Evolutionary conservation across 192 early-diverging fungal species (phyloP), one percentile per base, ranked within the genome.

Genomic region (Diversispora epigaea): DNA sequence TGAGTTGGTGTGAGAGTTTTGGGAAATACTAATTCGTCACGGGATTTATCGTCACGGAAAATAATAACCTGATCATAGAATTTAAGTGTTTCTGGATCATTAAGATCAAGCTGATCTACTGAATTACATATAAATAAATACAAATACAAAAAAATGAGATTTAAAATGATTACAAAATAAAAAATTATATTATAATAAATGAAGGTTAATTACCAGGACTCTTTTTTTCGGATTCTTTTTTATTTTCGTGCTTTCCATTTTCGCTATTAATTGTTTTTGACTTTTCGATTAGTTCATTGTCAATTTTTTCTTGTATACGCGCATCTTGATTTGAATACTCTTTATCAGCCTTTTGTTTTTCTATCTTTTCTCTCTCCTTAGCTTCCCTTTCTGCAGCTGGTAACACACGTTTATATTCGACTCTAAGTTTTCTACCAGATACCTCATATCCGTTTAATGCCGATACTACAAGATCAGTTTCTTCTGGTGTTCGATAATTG

Each of bases 361-460:
- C 82, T 5, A 78, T 75, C 54, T 83, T 83, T 82, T 82, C 81
- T 50, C 79, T 77, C 63, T 86, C 82, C 75, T 88, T 79, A 77
- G 87, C 80, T 81, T 88, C 83, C 76, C 86, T 81, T 65, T 80
- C 82, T 25, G 80, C 87, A 19, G 82, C 84, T 5, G 89, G 91
- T 76, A 93, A 83, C 66, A 91, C 84, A 71, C 90, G 90, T 77
- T 93, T 93, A 79, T 90, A 93, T 78, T 93, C 92, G 39, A 93
- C 92, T 76, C 90, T 86, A 65, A 93, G 82, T 69, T 90, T 92
- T 22, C 92, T 85, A 46, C 92, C 91, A 46, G 84, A 80, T 73
- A 93, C 84, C 50, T 89, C 85, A 22, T 90, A 82, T 14, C 92
- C 92, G 61, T 93, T 93, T 44, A 93, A 84, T 21, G 86, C 79